Percentiles rank a stretch among this genome's conserved stretches.
Evolutionary conservation across 441 rosid genomes (phyloP).

Genomic region (Macaranga tanarius): DNA sequence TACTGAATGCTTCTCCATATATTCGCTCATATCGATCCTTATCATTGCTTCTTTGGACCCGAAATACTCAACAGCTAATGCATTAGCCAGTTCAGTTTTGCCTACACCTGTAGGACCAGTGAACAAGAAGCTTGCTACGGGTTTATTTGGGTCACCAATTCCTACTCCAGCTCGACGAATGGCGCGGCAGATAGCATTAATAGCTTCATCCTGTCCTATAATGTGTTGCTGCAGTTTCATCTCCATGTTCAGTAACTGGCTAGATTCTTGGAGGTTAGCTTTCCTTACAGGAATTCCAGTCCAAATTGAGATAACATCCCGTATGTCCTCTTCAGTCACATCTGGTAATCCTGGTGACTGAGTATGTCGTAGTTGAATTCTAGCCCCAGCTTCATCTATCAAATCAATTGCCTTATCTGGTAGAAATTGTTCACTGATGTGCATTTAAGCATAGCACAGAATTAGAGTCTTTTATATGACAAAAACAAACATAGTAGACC

Average conservation of each 20-base stretch:
- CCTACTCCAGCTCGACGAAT: background rate
- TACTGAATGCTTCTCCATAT: background rate
- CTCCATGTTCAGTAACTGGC: background rate
- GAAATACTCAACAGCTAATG: background rate
- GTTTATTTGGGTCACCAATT: background rate
- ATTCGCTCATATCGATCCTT: conserved; percentile 1
- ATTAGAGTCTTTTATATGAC: background rate
- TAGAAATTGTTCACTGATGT: background rate
- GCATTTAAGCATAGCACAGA: background rate
- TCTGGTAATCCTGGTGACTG: background rate
- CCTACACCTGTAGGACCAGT: conserved; percentile 1
- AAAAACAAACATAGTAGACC: no score
- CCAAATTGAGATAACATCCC: conserved; percentile 2
- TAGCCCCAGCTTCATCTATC: conserved; percentile 17
- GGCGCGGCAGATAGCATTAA: background rate
- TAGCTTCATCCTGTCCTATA: conserved; percentile 7
- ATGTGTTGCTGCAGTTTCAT: background rate
- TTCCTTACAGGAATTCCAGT: conserved; percentile 14
- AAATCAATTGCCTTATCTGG: conserved; percentile 10
- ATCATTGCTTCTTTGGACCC: conserved; percentile 7
- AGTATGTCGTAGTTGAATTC: background rate
- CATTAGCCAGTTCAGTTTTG: conserved; percentile 1
- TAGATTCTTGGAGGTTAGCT: background rate
- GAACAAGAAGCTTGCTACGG: conserved; percentile 5
- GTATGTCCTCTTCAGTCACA: background rate